Evolutionary conservation across 192 early-diverging fungal species (phyloP).

Genomic region (Piromyces sp.): DNA sequence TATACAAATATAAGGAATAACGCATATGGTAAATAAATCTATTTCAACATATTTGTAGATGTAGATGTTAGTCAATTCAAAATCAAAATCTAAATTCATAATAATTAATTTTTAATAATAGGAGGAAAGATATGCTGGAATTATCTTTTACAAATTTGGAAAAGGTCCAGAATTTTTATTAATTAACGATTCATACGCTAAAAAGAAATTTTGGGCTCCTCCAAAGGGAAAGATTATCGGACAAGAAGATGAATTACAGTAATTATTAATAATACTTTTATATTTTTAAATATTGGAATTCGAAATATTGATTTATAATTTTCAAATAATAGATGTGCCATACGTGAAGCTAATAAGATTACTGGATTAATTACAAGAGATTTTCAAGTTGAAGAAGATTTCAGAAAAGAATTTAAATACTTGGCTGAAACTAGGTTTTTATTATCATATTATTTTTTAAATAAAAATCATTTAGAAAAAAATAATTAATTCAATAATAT

Average conservation of each 20-base stretch:
- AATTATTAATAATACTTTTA: constrained; percentile 12
- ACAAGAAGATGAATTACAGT: constrained; percentile 68
- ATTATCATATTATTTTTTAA: no score
- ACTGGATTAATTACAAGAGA: constrained; percentile 53
- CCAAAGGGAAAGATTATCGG: constrained; percentile 65
- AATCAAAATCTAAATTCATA: no score
- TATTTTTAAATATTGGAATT: background rate
- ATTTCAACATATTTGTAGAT: no score
- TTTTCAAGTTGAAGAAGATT: constrained; percentile 49
- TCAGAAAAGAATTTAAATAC: constrained; percentile 32
- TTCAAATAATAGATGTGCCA: constrained; percentile 39
- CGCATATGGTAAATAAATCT: background rate
- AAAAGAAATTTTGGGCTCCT: constrained; percentile 65
- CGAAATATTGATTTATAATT: background rate
- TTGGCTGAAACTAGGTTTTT: constrained; percentile 27
- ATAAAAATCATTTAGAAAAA: no score
- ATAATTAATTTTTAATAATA: background rate
- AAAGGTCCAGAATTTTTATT: constrained; percentile 53
- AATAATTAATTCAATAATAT: no score
- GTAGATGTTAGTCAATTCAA: no score
- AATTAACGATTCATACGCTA: constrained; percentile 61
- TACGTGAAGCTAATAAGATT: constrained; percentile 55
- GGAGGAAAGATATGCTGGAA: background rate
- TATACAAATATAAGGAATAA: background rate
- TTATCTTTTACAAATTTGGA: background rate